Evolutionary conservation across 345 rosid species (phyloP).

Genomic region (Firmiana major): DNA sequence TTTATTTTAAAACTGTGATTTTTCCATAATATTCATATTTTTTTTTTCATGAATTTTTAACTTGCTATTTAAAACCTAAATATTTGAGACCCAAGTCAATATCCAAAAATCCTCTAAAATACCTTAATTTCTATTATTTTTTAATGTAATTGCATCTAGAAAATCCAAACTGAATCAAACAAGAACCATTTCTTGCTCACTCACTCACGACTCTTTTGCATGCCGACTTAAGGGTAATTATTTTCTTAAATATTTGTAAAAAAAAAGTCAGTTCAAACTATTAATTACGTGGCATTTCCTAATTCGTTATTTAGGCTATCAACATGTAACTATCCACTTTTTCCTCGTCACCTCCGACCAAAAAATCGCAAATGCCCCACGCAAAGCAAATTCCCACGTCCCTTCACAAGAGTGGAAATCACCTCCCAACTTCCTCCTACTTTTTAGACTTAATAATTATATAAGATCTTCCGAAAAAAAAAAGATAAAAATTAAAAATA

Average conservation of each 20-base stretch:
- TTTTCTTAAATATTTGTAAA: neutral
- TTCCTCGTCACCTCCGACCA: conserved; percentile 5
- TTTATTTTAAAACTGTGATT: too few species aligned
- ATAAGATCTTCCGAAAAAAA: too few species aligned
- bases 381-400: neutral
- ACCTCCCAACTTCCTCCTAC: neutral
- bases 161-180: neutral
- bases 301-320: neutral
- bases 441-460: too few species aligned
- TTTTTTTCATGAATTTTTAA: too few species aligned
- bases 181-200: neutral
- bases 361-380: neutral
- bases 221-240: neutral
- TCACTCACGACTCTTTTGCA: neutral
- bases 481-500: too few species aligned
- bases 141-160: too few species aligned
- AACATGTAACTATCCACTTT: neutral
- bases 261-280: too few species aligned
- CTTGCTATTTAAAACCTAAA: too few species aligned
- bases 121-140: too few species aligned
- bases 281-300: neutral
- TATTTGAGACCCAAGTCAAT: too few species aligned
- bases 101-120: too few species aligned
- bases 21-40: too few species aligned
- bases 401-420: neutral